These are phyloP conservation scores for Apiospora sp. DNA, from an alignment of 2,329 filamentous ascomycete genomes.

Conservation along the genomic window DNA sequence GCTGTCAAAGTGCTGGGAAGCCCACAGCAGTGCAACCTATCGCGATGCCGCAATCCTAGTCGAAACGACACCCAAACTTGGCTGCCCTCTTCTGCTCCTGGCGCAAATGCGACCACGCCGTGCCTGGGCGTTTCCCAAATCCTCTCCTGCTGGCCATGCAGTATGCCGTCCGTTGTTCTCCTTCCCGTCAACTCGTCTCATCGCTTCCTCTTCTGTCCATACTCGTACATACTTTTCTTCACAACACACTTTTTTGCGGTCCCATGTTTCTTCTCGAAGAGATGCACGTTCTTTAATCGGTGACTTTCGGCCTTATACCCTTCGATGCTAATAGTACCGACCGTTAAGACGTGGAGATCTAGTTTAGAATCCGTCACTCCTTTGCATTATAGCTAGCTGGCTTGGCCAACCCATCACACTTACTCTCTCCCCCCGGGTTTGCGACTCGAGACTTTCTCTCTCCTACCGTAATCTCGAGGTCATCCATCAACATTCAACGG, in stretches of 20 bases:
- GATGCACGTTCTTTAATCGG: slow-evolving; percentile 16
- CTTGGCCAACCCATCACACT: slow-evolving; percentile 32
- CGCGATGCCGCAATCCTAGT: slow-evolving; percentile 27
- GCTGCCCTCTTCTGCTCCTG: background rate
- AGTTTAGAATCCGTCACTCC: background rate
- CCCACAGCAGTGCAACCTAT: slow-evolving; percentile 30
- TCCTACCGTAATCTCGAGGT: slow-evolving; percentile 28
- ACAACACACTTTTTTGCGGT: background rate
- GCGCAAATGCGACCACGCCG: slow-evolving; percentile 12
- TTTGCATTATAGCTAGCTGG: slow-evolving; percentile 27
- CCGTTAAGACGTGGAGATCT: slow-evolving; percentile 19
- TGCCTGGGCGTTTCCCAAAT: slow-evolving; percentile 10
- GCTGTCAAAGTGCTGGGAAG: slow-evolving; percentile 26
- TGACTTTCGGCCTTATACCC: slow-evolving; percentile 1
- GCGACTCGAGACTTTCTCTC: slow-evolving; percentile 31
- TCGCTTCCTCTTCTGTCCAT: background rate
- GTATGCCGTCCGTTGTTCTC: slow-evolving; percentile 9
- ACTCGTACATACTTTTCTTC: background rate
- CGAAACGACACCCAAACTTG: slow-evolving; percentile 30
- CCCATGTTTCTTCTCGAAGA: slow-evolving; percentile 24
- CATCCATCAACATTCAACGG: slow-evolving; percentile 19
- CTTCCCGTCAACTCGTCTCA: slow-evolving; percentile 15
- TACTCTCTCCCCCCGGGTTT: slow-evolving; percentile 25
- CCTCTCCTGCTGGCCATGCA: slow-evolving; percentile 27
- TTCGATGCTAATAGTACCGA: slow-evolving; percentile 20